A percentile compares a stretch with the other conserved stretches of the same genome.
Evolutionary conservation across 2,329 filamentous ascomycete species (phyloP).

Genomic region (Neonectria punicea): DNA sequence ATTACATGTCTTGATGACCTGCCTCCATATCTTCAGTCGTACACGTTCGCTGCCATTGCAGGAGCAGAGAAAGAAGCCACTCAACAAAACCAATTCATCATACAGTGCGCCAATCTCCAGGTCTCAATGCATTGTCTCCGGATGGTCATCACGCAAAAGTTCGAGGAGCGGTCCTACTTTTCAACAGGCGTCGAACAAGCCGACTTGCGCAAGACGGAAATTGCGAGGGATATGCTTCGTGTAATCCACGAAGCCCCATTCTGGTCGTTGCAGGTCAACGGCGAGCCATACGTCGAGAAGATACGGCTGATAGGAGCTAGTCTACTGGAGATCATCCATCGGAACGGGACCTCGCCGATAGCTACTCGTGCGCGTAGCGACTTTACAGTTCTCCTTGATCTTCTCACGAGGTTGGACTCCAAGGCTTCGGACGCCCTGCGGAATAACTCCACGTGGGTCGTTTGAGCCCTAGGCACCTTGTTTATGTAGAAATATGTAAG

Average conservation of each 20-base stretch:
- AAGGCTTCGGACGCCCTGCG: conserved; percentile 55
- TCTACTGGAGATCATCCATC: conserved; percentile 52
- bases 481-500: background rate
- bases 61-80: conserved; percentile 30
- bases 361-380: conserved; percentile 51
- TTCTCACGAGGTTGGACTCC: conserved; percentile 54
- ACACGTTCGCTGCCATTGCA: conserved; percentile 33
- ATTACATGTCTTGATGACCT: conserved; percentile 54
- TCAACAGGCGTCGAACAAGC: conserved; percentile 45
- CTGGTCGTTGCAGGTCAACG: conserved; percentile 53
- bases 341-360: conserved; percentile 50
- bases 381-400: conserved; percentile 53
- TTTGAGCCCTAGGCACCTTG: background rate
- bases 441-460: conserved; percentile 39
- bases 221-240: conserved; percentile 54
- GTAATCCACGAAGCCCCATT: conserved; percentile 55
- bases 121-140: conserved; percentile 54
- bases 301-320: conserved; percentile 53
- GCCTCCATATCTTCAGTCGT: conserved; percentile 49
- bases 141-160: conserved; percentile 53
- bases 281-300: conserved; percentile 55
- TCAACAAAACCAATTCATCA: conserved; percentile 47
- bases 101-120: conserved; percentile 55
- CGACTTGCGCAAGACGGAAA: conserved; percentile 52
- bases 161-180: conserved; percentile 49